These are phyloP conservation scores for Penicillium sp. DNA, from an alignment of 2,329 filamentous ascomycete genomes.

Conservation along the genomic window DNA sequence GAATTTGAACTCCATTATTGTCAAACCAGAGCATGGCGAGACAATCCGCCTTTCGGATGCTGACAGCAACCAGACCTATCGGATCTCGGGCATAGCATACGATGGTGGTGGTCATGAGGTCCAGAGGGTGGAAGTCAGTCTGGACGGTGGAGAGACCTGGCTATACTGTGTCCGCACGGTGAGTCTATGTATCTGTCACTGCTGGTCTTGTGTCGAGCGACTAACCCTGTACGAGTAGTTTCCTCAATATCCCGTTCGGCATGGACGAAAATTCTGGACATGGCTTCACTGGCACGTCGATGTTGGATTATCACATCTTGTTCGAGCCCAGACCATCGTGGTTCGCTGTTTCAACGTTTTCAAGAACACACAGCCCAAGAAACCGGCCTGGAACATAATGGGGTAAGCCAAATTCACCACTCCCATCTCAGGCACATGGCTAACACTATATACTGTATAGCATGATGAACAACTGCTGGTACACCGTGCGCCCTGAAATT, in stretches of 20 bases:
- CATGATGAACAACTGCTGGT: conserved; percentile 5
- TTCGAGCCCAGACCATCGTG: conserved; percentile 46
- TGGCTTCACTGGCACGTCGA: conserved; percentile 59
- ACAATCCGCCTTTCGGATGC: conserved; percentile 43
- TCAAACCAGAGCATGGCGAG: conserved; percentile 51
- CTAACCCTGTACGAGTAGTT: conserved; percentile 34
- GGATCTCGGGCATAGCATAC: conserved; percentile 53
- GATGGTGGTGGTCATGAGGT: conserved; percentile 55
- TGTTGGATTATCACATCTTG: conserved; percentile 47
- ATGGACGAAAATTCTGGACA: conserved; percentile 58
- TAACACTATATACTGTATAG: not conserved
- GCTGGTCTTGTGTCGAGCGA: not conserved
- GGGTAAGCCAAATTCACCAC: conserved; percentile 30
- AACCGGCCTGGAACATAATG: conserved; percentile 53
- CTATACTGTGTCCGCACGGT: conserved; percentile 51
- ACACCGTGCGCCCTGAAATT: not conserved
- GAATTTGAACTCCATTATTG: conserved; percentile 53
- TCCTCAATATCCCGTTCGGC: conserved; percentile 52
- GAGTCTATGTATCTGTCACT: conserved; percentile 18
- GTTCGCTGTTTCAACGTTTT: conserved; percentile 54
- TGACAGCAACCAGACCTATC: conserved; percentile 45
- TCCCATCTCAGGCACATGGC: not conserved
- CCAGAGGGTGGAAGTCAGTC: conserved; percentile 52
- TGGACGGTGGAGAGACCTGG: conserved; percentile 53
- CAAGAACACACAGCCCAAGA: conserved; percentile 54